Evolutionary conservation across 225 moss, liverwort and hornwort genomes (phyloP).

Genomic region (Sphagnum contortum): DNA sequence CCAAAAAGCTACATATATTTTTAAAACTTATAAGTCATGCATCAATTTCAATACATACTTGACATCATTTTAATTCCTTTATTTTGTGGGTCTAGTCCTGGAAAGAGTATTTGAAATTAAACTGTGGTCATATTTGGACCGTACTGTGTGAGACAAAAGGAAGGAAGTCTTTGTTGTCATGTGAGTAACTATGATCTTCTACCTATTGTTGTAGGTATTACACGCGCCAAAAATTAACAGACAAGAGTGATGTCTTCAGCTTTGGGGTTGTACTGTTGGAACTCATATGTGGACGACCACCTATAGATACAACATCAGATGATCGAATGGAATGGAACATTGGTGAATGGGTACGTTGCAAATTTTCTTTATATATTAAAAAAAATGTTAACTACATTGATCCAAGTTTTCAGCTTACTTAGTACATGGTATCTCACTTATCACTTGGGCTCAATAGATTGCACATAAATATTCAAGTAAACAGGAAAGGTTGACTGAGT

Average conservation of each 20-base stretch:
- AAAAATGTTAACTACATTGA: neutral
- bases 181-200: too few relatives aligned
- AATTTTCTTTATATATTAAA: neutral
- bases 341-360: constrained; percentile 1
- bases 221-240: neutral
- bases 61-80: too few relatives aligned
- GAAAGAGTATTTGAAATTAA: too few relatives aligned
- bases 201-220: neutral
- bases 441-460: neutral
- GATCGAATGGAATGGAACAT: neutral
- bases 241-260: constrained; percentile 30
- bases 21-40: too few relatives aligned
- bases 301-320: neutral
- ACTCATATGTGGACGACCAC: constrained; percentile 10
- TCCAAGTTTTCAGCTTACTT: neutral
- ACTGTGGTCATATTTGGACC: too few relatives aligned
- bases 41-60: too few relatives aligned
- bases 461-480: too few relatives aligned
- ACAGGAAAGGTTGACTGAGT: too few relatives aligned
- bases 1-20: too few relatives aligned
- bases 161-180: too few relatives aligned
- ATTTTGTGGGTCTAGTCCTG: too few relatives aligned
- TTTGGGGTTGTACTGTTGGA: constrained; percentile 29
- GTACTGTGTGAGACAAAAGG: too few relatives aligned
- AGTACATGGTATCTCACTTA: neutral